phyloP scores from a whole-genome alignment of 179 eudicot genomes.

The Dionaea muscipula region DNA sequence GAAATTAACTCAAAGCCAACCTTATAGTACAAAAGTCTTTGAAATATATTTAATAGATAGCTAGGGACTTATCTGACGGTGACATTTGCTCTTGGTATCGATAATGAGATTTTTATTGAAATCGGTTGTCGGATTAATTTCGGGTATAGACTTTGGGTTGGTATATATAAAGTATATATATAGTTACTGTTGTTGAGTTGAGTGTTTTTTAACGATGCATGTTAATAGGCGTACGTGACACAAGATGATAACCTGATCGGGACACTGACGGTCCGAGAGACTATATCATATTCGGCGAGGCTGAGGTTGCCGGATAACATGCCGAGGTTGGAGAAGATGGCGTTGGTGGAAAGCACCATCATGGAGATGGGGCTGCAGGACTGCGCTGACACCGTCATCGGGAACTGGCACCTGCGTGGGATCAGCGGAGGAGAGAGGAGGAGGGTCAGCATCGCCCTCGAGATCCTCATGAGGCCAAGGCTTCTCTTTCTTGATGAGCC shows the following conservation, averaged over 20 bases:
- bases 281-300: constrained; percentile 80
- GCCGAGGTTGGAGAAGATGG: constrained; percentile 59
- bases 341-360: constrained; percentile 82
- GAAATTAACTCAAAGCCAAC: too few species aligned
- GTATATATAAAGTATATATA: too few species aligned
- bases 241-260: constrained; percentile 98
- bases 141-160: too few species aligned
- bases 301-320: constrained; percentile 73
- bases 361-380: constrained; percentile 98
- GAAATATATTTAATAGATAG: too few species aligned
- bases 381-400: constrained; percentile 88
- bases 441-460: constrained; percentile 85
- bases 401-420: constrained; percentile 97
- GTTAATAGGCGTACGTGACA: constrained; percentile 98
- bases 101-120: too few species aligned
- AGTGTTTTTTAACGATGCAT: constrained; percentile 4
- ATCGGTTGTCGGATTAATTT: too few species aligned
- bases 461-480: constrained; percentile 88
- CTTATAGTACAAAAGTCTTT: too few species aligned
- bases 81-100: too few species aligned
- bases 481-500: constrained; percentile 96
- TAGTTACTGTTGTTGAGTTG: not conserved
- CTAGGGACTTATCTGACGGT: too few species aligned
- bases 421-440: constrained; percentile 93
- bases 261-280: constrained; percentile 85